phyloP scores from a whole-genome alignment of 2,329 filamentous ascomycete species.

The Lasiodiplodia sp. region DNA sequence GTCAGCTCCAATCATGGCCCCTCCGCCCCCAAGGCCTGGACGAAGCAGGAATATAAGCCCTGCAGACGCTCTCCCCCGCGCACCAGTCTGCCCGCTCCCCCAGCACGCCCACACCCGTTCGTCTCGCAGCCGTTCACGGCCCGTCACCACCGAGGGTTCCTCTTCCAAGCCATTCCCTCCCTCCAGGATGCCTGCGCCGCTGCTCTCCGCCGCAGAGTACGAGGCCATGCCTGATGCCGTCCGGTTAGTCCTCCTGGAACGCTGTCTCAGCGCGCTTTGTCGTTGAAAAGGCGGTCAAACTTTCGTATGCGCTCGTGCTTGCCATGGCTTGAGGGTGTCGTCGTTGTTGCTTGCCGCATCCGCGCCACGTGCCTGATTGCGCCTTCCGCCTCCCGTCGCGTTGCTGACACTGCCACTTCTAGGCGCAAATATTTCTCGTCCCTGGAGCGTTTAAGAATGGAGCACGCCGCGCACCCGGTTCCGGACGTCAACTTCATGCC shows the following conservation, averaged over 20 bases:
- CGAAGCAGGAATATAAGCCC: conserved; percentile 26
- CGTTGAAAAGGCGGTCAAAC: neutral
- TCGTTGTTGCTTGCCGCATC: neutral
- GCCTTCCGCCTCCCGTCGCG: conserved; percentile 4
- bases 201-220: conserved; percentile 50
- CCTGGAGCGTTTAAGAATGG: conserved; percentile 73
- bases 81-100: conserved; percentile 12
- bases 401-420: conserved; percentile 34
- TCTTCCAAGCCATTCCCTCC: conserved; percentile 7
- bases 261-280: conserved; percentile 33
- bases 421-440: conserved; percentile 75
- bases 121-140: conserved; percentile 18
- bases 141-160: conserved; percentile 20
- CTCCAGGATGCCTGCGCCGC: conserved; percentile 29
- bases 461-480: conserved; percentile 47
- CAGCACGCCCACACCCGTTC: conserved; percentile 18
- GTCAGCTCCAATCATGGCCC: conserved; percentile 18
- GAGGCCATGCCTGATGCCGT: conserved; percentile 52
- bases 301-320: neutral
- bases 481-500: conserved; percentile 30
- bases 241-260: conserved; percentile 45
- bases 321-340: neutral
- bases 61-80: conserved; percentile 3
- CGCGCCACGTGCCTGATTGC: conserved; percentile 3
- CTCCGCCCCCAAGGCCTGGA: conserved; percentile 23